Conservation (phyloP, 2,329 filamentous ascomycete species). For the Xylariaceae sp. region DNA sequence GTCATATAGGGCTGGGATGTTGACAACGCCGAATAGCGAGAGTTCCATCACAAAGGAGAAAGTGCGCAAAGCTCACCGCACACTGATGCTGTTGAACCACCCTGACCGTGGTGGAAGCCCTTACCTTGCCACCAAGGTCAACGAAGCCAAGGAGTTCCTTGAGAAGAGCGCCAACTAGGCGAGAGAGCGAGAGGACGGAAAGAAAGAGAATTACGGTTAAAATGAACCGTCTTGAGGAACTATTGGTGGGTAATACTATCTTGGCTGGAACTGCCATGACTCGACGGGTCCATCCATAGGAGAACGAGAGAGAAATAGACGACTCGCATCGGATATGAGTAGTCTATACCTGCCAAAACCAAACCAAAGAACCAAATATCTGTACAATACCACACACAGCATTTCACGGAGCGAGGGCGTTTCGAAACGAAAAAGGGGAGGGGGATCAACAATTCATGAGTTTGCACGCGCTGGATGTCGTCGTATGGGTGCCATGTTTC, state of each 20-base stretch:
- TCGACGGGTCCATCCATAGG: background rate
- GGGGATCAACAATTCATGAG: conserved; percentile 13
- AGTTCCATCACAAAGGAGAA: conserved; percentile 85
- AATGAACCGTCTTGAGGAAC: background rate
- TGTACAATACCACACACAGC: conserved; percentile 22
- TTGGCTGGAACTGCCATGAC: background rate
- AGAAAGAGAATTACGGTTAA: background rate
- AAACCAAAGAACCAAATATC: conserved; percentile 3
- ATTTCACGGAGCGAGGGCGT: conserved; percentile 31
- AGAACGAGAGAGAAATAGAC: background rate
- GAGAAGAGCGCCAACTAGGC: conserved; percentile 57
- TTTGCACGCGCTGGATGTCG: conserved; percentile 11
- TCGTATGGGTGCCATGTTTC: conserved; percentile 6
- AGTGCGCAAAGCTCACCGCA: conserved; percentile 89
- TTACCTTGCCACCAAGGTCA: conserved; percentile 95
- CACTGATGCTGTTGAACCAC: conserved; percentile 95
- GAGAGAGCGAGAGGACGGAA: background rate
- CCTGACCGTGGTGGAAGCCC: conserved; percentile 95
- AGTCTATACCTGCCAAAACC: conserved; percentile 2
- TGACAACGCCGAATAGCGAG: conserved; percentile 54
- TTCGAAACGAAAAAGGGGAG: conserved; percentile 6
- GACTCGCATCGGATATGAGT: background rate
- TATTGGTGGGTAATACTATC: background rate
- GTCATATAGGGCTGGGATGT: background rate
- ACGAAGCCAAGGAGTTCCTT: conserved; percentile 94